Evolutionary conservation across 805 yeast species (phyloP).

Genomic region (Wickerhamiella siamensis): DNA sequence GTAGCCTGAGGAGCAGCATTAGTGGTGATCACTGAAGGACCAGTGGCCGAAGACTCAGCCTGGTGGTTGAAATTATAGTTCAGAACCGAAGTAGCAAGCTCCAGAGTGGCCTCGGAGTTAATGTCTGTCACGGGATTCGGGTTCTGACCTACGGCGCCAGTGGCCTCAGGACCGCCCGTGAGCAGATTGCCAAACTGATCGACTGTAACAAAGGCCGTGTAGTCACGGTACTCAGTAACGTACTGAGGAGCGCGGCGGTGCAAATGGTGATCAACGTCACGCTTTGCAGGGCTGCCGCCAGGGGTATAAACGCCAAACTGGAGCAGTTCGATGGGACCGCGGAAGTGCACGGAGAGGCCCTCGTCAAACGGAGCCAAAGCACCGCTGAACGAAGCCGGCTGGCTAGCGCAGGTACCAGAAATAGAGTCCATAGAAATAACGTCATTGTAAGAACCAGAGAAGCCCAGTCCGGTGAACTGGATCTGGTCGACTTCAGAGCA

Average conservation of each 20-base stretch:
- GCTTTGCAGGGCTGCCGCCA: constrained; percentile 36
- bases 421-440: constrained; percentile 65
- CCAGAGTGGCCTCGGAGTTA: constrained; percentile 1
- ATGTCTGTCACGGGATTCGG: constrained; percentile 2
- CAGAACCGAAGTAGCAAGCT: constrained; percentile 2
- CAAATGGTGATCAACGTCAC: constrained; percentile 35
- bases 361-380: constrained; percentile 67
- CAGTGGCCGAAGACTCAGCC: constrained; percentile 17
- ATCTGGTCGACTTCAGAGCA: constrained; percentile 59
- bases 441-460: constrained; percentile 67
- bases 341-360: constrained; percentile 76
- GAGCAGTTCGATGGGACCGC: constrained; percentile 70
- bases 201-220: constrained; percentile 31
- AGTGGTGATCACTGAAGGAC: constrained; percentile 17
- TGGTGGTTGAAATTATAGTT: constrained; percentile 17
- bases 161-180: constrained; percentile 9
- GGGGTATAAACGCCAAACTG: constrained; percentile 81
- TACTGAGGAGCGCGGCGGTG: constrained; percentile 44
- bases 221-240: constrained; percentile 67
- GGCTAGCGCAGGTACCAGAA: constrained; percentile 57
- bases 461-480: constrained; percentile 61
- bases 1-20: constrained; percentile 23
- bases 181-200: constrained; percentile 18
- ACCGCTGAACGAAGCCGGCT: constrained; percentile 48
- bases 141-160: constrained; percentile 1